Evolutionary conservation across 2,329 filamentous ascomycete species (phyloP), one percentile per base, ranked within the genome.

Genomic region (Neocatenulostroma microsporum): DNA sequence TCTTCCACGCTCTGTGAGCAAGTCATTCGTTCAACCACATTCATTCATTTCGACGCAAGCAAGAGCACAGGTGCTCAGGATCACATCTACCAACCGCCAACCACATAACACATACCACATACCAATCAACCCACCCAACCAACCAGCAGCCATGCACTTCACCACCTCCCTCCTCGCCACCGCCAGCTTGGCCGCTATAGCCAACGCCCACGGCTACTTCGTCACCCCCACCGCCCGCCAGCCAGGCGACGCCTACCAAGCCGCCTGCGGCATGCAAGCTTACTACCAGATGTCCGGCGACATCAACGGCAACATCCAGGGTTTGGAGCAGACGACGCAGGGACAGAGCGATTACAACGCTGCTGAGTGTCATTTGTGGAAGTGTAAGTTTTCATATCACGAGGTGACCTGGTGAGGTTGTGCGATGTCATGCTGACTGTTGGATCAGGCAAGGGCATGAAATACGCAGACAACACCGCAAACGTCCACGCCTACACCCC

Each of bases 391-490:
- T n/a, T n/a, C n/a, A n/a, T n/a, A n/a, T n/a, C n/a, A n/a, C n/a
- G n/a, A n/a, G n/a, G n/a, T n/a, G n/a, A n/a, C n/a, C n/a, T n/a
- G n/a, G n/a, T n/a, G n/a, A n/a, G n/a, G n/a, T n/a, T n/a, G n/a
- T n/a, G n/a, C n/a, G n/a, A n/a, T n/a, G n/a, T n/a, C n/a, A n/a
- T n/a, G n/a, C n/a, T n/a, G n/a, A n/a, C n/a, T n/a, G n/a, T n/a
- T n/a, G n/a, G n/a, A n/a, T n/a, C n/a, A n/a, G n/a, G n/a, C n/a
- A 74, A 57, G 71, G 74, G 74, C 42, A 70, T 69, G 59, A 68
- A 75, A 51, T 74, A 68, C 57, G 64, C 50, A 30, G 74, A 78
- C 60, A 73, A 73, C 61, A 68, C 56, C 43, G 45, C 70, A 70
- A 47, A 71, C 47, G 62, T 76, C 32, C 63, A 12, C 32, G n/a